Percentiles rank a stretch among this genome's conserved stretches.
These are phyloP conservation scores for Aureobasidium mangrovei DNA, from an alignment of 2,329 filamentous ascomycete genomes.

Conservation along the genomic window DNA sequence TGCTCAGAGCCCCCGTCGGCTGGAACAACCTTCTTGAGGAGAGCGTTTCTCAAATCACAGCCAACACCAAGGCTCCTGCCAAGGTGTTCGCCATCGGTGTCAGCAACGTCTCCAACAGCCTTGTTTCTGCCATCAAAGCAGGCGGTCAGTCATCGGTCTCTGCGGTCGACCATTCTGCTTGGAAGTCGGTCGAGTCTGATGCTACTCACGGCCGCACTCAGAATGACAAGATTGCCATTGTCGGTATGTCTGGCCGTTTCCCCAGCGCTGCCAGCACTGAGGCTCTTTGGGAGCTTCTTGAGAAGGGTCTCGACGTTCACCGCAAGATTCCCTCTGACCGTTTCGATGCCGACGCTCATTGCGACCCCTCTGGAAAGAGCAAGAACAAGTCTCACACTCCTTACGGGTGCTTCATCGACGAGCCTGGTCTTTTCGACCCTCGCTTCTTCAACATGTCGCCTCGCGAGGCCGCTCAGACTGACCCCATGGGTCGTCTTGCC, in stretches of 20 bases:
- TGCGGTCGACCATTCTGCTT: slow-evolving; percentile 37
- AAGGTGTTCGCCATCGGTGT: slow-evolving; percentile 43
- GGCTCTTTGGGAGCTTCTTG: slow-evolving; percentile 65
- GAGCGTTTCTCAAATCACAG: slow-evolving; percentile 38
- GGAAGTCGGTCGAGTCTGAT: slow-evolving; percentile 28
- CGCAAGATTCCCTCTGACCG: slow-evolving; percentile 58
- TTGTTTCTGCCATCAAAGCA: slow-evolving; percentile 46
- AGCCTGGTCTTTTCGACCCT: slow-evolving; percentile 71
- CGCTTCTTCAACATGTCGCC: slow-evolving; percentile 84
- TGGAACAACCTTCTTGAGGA: slow-evolving; percentile 43
- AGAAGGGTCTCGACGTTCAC: slow-evolving; percentile 67
- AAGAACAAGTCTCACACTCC: slow-evolving; percentile 71
- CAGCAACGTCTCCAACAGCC: slow-evolving; percentile 46
- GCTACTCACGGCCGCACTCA: slow-evolving; percentile 37
- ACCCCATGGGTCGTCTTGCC: slow-evolving; percentile 71
- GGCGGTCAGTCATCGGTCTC: slow-evolving; percentile 38
- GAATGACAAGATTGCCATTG: slow-evolving; percentile 69
- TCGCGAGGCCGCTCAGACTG: slow-evolving; percentile 68
- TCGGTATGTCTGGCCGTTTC: slow-evolving; percentile 73
- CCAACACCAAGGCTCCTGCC: slow-evolving; percentile 32
- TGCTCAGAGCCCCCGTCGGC: slow-evolving; percentile 39
- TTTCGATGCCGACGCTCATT: slow-evolving; percentile 65
- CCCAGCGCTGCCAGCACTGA: slow-evolving; percentile 64
- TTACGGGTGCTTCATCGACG: slow-evolving; percentile 66
- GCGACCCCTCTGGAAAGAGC: slow-evolving; percentile 60